A percentile compares a stretch with the other conserved stretches of the same genome.
These are phyloP conservation scores for Aspergillus jensenii DNA, from an alignment of 2,329 filamentous ascomycete species.

Conservation along the genomic window DNA sequence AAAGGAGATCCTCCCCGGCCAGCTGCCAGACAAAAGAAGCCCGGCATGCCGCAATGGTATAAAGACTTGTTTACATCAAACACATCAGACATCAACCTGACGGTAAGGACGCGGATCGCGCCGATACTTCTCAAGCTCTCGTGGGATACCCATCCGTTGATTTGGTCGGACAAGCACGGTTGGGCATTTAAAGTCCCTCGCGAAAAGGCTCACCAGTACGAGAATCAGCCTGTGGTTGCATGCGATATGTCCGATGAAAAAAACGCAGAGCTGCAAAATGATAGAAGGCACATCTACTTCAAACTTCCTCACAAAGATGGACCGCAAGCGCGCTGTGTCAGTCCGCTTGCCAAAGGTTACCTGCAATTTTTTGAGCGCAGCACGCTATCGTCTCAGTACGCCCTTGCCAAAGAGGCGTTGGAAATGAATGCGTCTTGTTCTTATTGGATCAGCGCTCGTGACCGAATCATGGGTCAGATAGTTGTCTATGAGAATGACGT, in stretches of 20 bases:
- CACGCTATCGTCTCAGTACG: constrained; percentile 79
- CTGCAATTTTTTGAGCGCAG: constrained; percentile 88
- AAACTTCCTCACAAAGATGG: constrained; percentile 97
- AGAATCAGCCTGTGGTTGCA: constrained; percentile 67
- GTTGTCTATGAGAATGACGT: constrained; percentile 78
- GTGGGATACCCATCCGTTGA: constrained; percentile 85
- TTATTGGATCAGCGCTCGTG: constrained; percentile 96
- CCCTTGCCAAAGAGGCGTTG: constrained; percentile 88
- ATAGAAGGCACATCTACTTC: constrained; percentile 70
- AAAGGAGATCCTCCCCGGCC: constrained; percentile 77
- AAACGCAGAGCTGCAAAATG: constrained; percentile 64
- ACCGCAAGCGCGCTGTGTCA: constrained; percentile 77
- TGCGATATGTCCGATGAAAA: constrained; percentile 78
- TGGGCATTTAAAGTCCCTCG: constrained; percentile 84
- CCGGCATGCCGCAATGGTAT: constrained; percentile 95
- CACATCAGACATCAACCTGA: constrained; percentile 67
- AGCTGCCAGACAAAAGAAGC: constrained; percentile 82
- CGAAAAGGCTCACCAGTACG: constrained; percentile 63
- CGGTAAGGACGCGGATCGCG: constrained; percentile 83
- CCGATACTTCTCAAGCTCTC: constrained; percentile 78
- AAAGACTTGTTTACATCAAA: constrained; percentile 79
- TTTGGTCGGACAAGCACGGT: constrained; percentile 90
- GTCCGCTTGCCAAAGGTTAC: constrained; percentile 88
- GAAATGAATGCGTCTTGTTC: constrained; percentile 99
- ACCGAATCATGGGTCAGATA: constrained; percentile 92